phyloP scores from a whole-genome alignment of 179 eudicot genomes.

The Amaranthus tricolor region DNA sequence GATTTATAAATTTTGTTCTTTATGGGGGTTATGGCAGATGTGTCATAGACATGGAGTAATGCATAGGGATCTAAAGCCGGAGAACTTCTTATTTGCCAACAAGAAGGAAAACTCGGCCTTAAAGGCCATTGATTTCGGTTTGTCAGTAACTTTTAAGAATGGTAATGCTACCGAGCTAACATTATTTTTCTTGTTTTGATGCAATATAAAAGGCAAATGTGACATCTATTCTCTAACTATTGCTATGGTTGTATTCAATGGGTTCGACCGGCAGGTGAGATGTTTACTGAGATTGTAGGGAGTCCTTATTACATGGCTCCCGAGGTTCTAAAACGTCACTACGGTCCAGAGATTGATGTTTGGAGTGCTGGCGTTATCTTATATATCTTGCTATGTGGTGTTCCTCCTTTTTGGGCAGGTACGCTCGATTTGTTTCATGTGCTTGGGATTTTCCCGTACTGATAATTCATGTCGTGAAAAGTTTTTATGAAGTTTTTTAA shows the following conservation, averaged over 20 bases:
- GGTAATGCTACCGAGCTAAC: conserved; percentile 36
- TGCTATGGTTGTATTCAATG: conserved; percentile 7
- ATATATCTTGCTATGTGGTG: conserved; percentile 76
- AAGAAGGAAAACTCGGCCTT: conserved; percentile 70
- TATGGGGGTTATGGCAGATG: conserved; percentile 32
- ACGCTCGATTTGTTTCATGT: conserved; percentile 10
- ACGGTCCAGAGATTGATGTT: conserved; percentile 73
- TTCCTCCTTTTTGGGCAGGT: conserved; percentile 96
- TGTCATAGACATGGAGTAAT: conserved; percentile 81
- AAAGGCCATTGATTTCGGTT: conserved; percentile 80
- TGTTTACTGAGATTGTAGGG: conserved; percentile 74
- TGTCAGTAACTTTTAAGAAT: conserved; percentile 73
- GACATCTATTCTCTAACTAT: background rate
- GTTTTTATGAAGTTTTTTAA: background rate
- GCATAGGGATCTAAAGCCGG: conserved; percentile 91
- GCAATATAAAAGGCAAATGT: background rate
- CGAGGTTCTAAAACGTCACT: conserved; percentile 72
- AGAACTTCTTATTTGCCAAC: conserved; percentile 76
- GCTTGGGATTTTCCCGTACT: background rate
- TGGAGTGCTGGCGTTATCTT: conserved; percentile 81
- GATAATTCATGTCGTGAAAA: background rate
- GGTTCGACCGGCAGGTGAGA: conserved; percentile 47
- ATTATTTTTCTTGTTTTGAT: background rate
- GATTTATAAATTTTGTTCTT: background rate
- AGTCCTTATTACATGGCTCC: conserved; percentile 96